phyloP scores from a whole-genome alignment of 352 stramenopile genomes.

The Pythium sp. region DNA sequence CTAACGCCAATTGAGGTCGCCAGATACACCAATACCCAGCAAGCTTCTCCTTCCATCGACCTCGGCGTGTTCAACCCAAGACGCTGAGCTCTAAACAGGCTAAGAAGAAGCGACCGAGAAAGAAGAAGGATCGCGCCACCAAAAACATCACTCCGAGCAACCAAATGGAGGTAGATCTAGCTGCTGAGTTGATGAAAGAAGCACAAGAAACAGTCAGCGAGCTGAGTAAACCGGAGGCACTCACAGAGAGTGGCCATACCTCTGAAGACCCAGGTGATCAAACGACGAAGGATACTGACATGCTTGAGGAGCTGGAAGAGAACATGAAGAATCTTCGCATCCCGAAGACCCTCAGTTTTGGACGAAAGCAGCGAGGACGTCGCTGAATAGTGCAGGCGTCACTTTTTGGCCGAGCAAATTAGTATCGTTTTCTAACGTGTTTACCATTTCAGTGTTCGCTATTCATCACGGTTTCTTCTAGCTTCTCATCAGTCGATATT shows the following conservation, averaged over 20 bases:
- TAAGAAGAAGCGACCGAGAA: conserved; percentile 29
- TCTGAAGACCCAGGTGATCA: background rate
- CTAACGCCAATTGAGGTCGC: background rate
- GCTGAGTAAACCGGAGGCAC: background rate
- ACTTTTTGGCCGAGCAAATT: background rate
- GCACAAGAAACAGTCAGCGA: background rate
- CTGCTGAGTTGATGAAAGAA: background rate
- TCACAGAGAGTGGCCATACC: background rate
- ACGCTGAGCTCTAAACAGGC: conserved; percentile 13
- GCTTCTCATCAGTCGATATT: background rate
- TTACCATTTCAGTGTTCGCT: background rate
- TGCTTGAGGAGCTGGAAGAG: conserved; percentile 24
- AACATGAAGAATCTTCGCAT: conserved; percentile 30
- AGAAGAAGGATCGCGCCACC: conserved; percentile 20
- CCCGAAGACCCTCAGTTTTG: conserved; percentile 34
- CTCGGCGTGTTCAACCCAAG: conserved; percentile 6
- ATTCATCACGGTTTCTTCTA: background rate
- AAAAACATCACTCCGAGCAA: background rate
- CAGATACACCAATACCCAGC: conserved; percentile 39
- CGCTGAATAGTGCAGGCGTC: background rate
- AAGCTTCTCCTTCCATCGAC: conserved; percentile 37
- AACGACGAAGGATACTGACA: conserved; percentile 19
- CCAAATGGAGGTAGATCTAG: conserved; percentile 27
- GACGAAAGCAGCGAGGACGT: conserved; percentile 20
- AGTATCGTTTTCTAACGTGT: no score